Conservation (phyloP, 176 grass and related monocot genomes). For the bread wheat (Triticum aestivum) region IWGSC_CS_RefSeq_v2.1 NC_057795.1:58561041-58561540, state of each 20-base stretch:
- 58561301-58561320: background rate
- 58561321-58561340: background rate
- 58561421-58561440: background rate
- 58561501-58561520: background rate
- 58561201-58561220: background rate
- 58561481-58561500: background rate
- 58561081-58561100: background rate
- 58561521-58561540: background rate
- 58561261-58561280: slow-evolving; percentile 5
- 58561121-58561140: background rate
- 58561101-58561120: background rate
- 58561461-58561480: background rate
- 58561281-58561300: background rate
- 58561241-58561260: slow-evolving; percentile 23
- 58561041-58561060: background rate
- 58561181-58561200: background rate
- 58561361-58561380: background rate
- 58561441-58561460: background rate
- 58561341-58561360: background rate
- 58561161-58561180: background rate
- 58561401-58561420: background rate
- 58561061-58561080: background rate
- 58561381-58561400: background rate
- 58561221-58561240: background rate
- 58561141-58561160: background rate